These are phyloP conservation scores for Vanderwaltozyma verrucispora DNA, from an alignment of 805 yeast species.

Conservation along the genomic window DNA sequence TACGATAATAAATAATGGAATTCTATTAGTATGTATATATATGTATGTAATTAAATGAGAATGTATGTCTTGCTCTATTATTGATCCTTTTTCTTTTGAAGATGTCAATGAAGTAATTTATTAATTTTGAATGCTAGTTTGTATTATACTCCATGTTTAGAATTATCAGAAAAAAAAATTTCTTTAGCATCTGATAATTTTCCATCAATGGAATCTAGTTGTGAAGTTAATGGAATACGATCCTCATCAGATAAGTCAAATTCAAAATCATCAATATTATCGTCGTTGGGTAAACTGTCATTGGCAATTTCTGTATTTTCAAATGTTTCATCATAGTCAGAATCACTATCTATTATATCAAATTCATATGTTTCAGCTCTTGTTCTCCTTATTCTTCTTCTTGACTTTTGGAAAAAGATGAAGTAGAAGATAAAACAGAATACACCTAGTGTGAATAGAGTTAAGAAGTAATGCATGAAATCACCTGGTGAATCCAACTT, in stretches of 20 bases:
- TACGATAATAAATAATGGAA: too few species aligned
- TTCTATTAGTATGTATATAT: too few species aligned
- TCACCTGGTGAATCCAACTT: conserved; percentile 34
- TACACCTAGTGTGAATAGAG: conserved; percentile 50
- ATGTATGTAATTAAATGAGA: too few species aligned
- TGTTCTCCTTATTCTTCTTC: conserved; percentile 41
- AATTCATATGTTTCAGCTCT: conserved; percentile 66
- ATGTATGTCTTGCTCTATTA: too few species aligned
- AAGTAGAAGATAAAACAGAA: conserved; percentile 34
- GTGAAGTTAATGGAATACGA: conserved; percentile 1
- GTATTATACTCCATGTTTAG: background rate
- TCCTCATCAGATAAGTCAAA: conserved; percentile 29
- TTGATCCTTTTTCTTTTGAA: too few species aligned
- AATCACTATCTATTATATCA: conserved; percentile 63
- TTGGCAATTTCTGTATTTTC: conserved; percentile 12
- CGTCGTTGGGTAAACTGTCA: conserved; percentile 7
- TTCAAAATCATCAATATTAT: conserved; percentile 23
- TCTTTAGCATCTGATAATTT: background rate
- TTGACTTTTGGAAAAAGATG: conserved; percentile 33
- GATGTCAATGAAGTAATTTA: too few species aligned
- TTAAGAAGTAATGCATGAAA: conserved; percentile 52
- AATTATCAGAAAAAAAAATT: background rate
- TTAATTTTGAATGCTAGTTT: too few species aligned
- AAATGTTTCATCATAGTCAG: conserved; percentile 28
- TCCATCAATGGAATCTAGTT: background rate